These are phyloP conservation scores for Saururus chinensis DNA, from an alignment of 164 flowering plant species.

Conservation along the genomic window DNA sequence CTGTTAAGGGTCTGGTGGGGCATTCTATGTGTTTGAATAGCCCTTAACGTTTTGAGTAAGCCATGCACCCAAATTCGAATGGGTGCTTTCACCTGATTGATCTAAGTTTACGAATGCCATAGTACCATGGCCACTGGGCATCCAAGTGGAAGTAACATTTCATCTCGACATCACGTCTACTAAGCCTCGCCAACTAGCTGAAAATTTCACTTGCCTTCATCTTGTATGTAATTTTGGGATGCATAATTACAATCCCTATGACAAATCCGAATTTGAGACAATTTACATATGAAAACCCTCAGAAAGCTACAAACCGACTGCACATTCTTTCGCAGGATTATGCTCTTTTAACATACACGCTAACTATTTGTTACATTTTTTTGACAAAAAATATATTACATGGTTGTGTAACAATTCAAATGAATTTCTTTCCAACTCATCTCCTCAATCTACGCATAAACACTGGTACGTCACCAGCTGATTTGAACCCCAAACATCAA, in stretches of 20 bases:
- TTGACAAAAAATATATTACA: not conserved
- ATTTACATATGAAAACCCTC: slow-evolving; percentile 1
- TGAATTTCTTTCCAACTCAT: not conserved
- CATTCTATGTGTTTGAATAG: too few species aligned
- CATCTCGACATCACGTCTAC: too few species aligned
- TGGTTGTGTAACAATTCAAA: not conserved
- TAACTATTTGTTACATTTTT: not conserved
- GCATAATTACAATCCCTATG: not conserved
- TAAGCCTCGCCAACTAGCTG: not conserved
- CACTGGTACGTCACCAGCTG: not conserved
- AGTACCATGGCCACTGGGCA: too few species aligned
- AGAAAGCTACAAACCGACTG: not conserved
- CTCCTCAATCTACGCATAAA: not conserved
- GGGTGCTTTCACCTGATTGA: too few species aligned
- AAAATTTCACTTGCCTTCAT: not conserved
- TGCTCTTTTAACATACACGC: not conserved
- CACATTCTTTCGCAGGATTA: not conserved
- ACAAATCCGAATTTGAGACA: not conserved
- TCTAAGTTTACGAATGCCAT: too few species aligned
- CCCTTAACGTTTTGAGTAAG: too few species aligned
- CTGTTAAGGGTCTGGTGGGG: too few species aligned
- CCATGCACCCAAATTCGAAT: too few species aligned
- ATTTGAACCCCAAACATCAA: not conserved
- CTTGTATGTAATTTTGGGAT: not conserved
- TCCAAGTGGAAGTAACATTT: too few species aligned